These are phyloP conservation scores for Podaxis sp. DNA, from an alignment of 768 basidiomycete species.

Conservation along the genomic window DNA sequence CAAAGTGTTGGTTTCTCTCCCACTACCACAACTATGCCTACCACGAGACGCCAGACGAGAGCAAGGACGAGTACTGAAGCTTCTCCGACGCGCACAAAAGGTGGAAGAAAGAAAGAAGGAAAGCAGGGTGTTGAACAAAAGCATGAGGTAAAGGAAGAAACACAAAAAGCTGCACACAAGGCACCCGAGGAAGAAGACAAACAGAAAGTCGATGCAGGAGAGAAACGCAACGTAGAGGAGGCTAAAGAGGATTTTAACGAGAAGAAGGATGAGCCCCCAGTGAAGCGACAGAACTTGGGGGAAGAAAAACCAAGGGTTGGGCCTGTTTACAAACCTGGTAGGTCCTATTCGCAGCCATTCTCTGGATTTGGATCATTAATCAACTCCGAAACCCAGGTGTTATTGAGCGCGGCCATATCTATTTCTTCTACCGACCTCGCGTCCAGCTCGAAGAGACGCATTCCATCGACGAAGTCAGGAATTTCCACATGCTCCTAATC, in stretches of 20 bases:
- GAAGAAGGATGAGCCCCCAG: conserved; percentile 24
- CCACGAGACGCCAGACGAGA: conserved; percentile 28
- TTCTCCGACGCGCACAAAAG: conserved; percentile 16
- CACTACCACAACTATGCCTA: conserved; percentile 28
- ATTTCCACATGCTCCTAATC: conserved; percentile 59
- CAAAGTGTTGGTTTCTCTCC: not conserved
- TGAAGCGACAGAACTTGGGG: conserved; percentile 14
- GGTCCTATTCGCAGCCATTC: not conserved
- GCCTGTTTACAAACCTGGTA: conserved; percentile 20
- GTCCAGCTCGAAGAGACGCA: conserved; percentile 50
- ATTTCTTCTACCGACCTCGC: conserved; percentile 63
- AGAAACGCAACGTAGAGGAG: conserved; percentile 18
- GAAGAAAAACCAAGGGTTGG: conserved; percentile 8
- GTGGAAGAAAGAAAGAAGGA: conserved; percentile 17
- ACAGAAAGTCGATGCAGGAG: conserved; percentile 8
- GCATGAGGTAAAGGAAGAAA: not conserved
- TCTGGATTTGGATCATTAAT: not conserved
- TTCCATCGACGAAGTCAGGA: conserved; percentile 56
- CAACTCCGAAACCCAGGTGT: conserved; percentile 33
- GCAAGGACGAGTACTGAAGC: not conserved
- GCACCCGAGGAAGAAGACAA: conserved; percentile 8
- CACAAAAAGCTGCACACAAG: not conserved
- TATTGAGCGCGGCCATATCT: conserved; percentile 59
- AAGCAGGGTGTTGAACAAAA: conserved; percentile 18
- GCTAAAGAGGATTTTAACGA: conserved; percentile 21